Base-by-base conservation (phyloP, 2,329 filamentous ascomycete species). In the Aulographum hederae region DNA sequence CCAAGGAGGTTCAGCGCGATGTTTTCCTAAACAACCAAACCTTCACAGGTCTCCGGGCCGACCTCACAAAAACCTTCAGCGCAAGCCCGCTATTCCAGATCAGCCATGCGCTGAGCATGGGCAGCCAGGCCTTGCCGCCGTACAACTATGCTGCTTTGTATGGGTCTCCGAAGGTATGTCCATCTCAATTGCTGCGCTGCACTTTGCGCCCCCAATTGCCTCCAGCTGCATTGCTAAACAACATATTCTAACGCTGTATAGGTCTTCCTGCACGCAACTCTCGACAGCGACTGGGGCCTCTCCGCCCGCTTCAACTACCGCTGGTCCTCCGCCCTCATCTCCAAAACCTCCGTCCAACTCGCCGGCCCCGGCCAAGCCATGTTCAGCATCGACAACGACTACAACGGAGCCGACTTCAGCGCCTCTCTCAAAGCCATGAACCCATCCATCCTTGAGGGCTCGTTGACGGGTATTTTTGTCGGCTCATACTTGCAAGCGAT, bases 11-110 rank as follows among this genome's bases (percentile, higher is more conserved):
- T 39, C 78, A 91, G 63, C 84, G 85, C 59, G 85, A 94, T 69
- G 85, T 94, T 46, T 77, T 95, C 53, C 73, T 94, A 48, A 89
- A 78, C 61, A 93, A 94, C 65, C 79, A 82, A 57, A 91, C 89
- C 73, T 95, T 98, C 65, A 79, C 81, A 28, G 89, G 89, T 48
- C 69, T 98, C 55, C 80, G 86, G 52, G 91, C 86, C 54, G 89
- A 98, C 58, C 65, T 95, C 53, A 94, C 84, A 53, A 95, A 94
- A 67, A 75, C 82, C 51, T 92, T 95, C 61, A 89, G 84, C 67
- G 72, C 92, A 54, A 72, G 75, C 35, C 89, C 89, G 36, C 64
- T 95, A 43, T 98, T 98, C 67, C 86, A 95, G 60, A 79, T 94
- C 45, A 94, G 86, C 42, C 89, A 98, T 62, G 81, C 89, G 46